Base-by-base conservation (phyloP, 495 filamentous ascomycete genomes). In the Annulohypoxylon bovei region DNA sequence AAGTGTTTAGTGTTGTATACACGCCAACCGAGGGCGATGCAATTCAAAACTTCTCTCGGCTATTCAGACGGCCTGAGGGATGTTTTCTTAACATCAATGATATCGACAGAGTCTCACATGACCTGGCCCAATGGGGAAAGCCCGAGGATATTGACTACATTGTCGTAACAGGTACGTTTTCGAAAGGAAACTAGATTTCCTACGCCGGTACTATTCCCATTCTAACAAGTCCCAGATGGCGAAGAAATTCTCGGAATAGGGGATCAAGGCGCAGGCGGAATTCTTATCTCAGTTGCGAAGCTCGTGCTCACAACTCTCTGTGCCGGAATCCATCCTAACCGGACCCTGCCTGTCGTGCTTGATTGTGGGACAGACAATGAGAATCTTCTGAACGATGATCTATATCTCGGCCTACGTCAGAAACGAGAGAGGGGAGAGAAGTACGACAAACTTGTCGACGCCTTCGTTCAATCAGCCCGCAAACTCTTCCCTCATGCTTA, bases 1-100 rank as follows among this genome's bases (percentile, higher is more conserved):
- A 97, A 77, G 94, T 97, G 91, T 93, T 97, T 71, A 86, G 89
- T 42, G 80, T 97, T 9, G 92, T 97, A 30, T 97, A 97, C 75
- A 97, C 93, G 0, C 93, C 94, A 0, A 97, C 94, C 0, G 93
- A 97, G 77, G 93, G 92, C 3, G 93, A 96, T n/a, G 93, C 94
- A 1, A 97, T 97, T 61, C 85, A 91, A 77, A 91, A 94, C 72
- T 97, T 91, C 75, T 96, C 93, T 4, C 80, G 90, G 2, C 66
- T 94, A 2, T 97, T 97, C 72, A 81, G 94, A 40, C 84, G 83
- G 62, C 93, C 93, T 1, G 90, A 94, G 65, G 94, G 85, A 0
- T 81, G 84, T 27, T 88, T 83, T 42, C 75, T 91, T n/a, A 89
- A 86, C 70, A 86, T 90, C 58, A 77, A 86, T 16, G 84, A 89